A percentile compares a stretch with the other conserved stretches of the same genome.
phyloP scores from a whole-genome alignment of 352 stramenopile genomes.

The Plasmopara muralis region DNA sequence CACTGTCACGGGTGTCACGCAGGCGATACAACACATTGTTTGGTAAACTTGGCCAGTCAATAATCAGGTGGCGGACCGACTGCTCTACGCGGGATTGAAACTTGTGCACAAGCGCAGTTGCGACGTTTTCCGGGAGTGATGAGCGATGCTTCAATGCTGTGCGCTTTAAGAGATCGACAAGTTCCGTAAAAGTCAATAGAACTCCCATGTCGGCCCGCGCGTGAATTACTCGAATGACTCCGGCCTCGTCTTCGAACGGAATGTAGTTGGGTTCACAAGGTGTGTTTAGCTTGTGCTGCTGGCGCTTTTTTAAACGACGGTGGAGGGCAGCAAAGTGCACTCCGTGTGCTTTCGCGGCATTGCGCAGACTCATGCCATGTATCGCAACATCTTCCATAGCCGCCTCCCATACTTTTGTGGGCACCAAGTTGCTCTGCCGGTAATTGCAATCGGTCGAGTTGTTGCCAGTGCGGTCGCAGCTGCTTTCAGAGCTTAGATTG shows the following conservation, averaged over 20 bases:
- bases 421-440: slow-evolving; percentile 49
- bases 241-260: slow-evolving; percentile 59
- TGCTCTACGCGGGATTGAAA: slow-evolving; percentile 60
- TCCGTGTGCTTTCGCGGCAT: slow-evolving; percentile 48
- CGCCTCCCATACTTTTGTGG: slow-evolving; percentile 53
- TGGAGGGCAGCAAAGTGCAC: slow-evolving; percentile 67
- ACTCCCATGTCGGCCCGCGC: slow-evolving; percentile 63
- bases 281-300: slow-evolving; percentile 32
- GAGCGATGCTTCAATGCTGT: slow-evolving; percentile 52
- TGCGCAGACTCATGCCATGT: slow-evolving; percentile 62
- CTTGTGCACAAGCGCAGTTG: slow-evolving; percentile 31
- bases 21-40: slow-evolving; percentile 38
- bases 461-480: slow-evolving; percentile 16
- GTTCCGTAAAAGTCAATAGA: slow-evolving; percentile 59
- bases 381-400: slow-evolving; percentile 63
- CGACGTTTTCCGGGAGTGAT: slow-evolving; percentile 31
- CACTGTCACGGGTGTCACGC: slow-evolving; percentile 8
- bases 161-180: slow-evolving; percentile 56
- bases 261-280: slow-evolving; percentile 53
- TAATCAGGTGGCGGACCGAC: slow-evolving; percentile 56
- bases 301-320: slow-evolving; percentile 59
- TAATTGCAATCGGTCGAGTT: slow-evolving; percentile 31
- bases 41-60: slow-evolving; percentile 39
- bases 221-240: slow-evolving; percentile 61
- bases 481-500: slow-evolving; percentile 17